Evolutionary conservation across 1,139 yeast genomes (phyloP), one percentile per base, ranked within the genome.

Genomic region (Oligophagozyma castellii): DNA sequence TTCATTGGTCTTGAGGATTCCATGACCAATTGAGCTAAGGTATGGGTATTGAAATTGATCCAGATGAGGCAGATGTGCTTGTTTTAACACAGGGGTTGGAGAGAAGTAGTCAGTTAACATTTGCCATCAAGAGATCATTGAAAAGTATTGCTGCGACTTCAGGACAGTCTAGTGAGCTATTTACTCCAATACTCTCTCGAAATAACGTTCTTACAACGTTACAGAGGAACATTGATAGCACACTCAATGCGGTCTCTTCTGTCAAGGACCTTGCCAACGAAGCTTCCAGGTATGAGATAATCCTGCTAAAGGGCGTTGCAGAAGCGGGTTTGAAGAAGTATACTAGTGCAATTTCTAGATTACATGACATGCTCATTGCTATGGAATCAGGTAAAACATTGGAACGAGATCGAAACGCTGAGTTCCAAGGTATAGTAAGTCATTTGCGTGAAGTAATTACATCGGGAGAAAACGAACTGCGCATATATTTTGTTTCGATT

Each of bases 11-110:
- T n/a, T n/a, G n/a, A n/a, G n/a, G n/a, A n/a, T n/a, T n/a, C n/a
- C n/a, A n/a, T n/a, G n/a, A n/a, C n/a, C n/a, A n/a, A n/a, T n/a
- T n/a, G n/a, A n/a, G n/a, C n/a, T n/a, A n/a, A n/a, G n/a, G n/a
- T n/a, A n/a, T n/a, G n/a, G n/a, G n/a, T n/a, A n/a, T n/a, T n/a
- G 34, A 36, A 10, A 45, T 70, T 16, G 89, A 77, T 44, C 61
- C 73, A 2, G 93, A 80, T 46, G 93, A 79, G 49, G 86, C 92
- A 3, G 95, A 83, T 43, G 74, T 81, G 27, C 74, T 83, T 3
- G 84, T 84, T 6, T 62, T 84, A 24, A 79, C 79, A 33, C 92
- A 79, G 45, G 76, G 79, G 33, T 59, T 84, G 20, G 54, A 63
- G 29, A 66, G 69, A 34, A 70, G 84, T 5, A 66, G 67, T 26